Evolutionary conservation across 2,329 filamentous ascomycete genomes (phyloP), one percentile per base, ranked within the genome.

Genomic region (Aspergillus arachidicola): DNA sequence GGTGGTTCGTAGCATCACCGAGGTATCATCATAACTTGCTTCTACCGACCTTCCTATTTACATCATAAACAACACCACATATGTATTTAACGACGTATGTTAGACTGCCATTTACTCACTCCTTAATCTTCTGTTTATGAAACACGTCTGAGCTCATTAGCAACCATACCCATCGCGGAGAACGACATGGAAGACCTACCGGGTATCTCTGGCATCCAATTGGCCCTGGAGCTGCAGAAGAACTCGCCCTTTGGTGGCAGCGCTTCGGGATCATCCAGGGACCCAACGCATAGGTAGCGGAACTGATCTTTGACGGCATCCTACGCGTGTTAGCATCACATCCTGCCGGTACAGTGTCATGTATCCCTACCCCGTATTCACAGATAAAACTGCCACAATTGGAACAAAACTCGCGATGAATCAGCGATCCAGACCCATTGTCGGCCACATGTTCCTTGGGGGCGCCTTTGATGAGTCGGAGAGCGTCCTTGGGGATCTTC

Each of bases 211-310:
- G 82, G 82, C 81, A 85, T 85, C 84, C 84, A 86, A 1, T 67
- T 72, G 6, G 79, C 75, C 61, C 82, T 74, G 45, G 76, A 70
- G 58, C 78, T 83, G 70, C 83, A 85, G 66, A 85, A 86, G 73
- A 86, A 86, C 65, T 86, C 84, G 0, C 83, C 84, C 67, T 85
- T 85, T 0, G 84, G 84, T 6, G 82, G 81, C 11, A 86, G 70
- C 57, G 73, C 76, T 16, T 82, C 81, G 0, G 80, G 81, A 23
- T 84, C 76, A 61, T 86, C 83, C 4, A 86, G 72, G 0, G 83
- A 83, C 1, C 84, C 84, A 46, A 83, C 80, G 21, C 79, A 81
- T 11, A 84, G 78, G 67, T 82, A 81, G 34, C 75, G 76, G 60
- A 74, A 80, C 10, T 71, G 68, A 55, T 73, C 66, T 63, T 77